Conservation (phyloP, 1,139 yeast species). For the Pneumocystis canis region DNA sequence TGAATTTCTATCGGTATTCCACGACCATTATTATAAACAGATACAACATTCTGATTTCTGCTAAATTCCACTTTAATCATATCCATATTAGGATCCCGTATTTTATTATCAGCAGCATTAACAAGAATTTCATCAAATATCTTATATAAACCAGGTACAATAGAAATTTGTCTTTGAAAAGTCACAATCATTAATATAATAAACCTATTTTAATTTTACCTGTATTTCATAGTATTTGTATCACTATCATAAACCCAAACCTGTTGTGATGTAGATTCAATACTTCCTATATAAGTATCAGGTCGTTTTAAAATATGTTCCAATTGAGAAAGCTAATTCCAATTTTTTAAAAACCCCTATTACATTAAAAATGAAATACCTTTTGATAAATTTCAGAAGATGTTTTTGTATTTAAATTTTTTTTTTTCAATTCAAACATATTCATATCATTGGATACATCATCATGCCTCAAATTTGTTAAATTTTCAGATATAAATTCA, state of each 20-base stretch:
- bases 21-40: conserved; percentile 80
- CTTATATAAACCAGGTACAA: conserved; percentile 92
- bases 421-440: background rate
- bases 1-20: conserved; percentile 96
- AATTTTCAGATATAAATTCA: background rate
- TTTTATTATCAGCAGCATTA: conserved; percentile 96
- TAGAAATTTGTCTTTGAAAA: conserved; percentile 45
- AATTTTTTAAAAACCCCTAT: background rate
- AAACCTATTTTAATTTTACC: conserved; percentile 10
- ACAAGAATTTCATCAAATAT: conserved; percentile 95
- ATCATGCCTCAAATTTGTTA: background rate
- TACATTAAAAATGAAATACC: background rate
- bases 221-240: conserved; percentile 49
- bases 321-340: conserved; percentile 52
- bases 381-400: conserved; percentile 73
- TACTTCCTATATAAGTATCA: conserved; percentile 93
- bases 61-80: conserved; percentile 67
- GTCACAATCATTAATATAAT: background rate
- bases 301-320: conserved; percentile 96
- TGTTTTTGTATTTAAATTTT: conserved; percentile 21
- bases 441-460: background rate
- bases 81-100: conserved; percentile 84
- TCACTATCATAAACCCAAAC: conserved; percentile 77
- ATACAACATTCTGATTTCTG: conserved; percentile 56
- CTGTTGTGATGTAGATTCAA: conserved; percentile 61